Evolutionary conservation across 140 eudicot genomes (phyloP).

Genomic region (Oenanthe javanica): DNA sequence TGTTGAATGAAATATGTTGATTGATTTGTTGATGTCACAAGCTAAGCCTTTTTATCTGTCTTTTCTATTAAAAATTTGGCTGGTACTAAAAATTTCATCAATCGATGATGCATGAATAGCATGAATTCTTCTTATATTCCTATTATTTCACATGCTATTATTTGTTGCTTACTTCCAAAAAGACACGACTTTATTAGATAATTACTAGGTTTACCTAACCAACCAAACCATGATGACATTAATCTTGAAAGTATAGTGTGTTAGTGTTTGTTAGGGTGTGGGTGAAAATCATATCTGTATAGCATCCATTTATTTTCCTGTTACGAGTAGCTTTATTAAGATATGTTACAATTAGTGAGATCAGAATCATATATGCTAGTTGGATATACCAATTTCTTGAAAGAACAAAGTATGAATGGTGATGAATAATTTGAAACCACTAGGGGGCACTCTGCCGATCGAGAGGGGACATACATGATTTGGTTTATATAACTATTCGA

Average conservation of each 20-base stretch:
- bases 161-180: neutral
- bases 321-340: no score
- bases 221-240: neutral
- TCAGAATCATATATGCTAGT: neutral
- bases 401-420: no score
- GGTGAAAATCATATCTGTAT: neutral
- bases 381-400: neutral
- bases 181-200: neutral
- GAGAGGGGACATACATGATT: no score
- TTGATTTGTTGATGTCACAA: slow-evolving; percentile 11
- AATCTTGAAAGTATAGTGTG: neutral
- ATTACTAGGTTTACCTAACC: slow-evolving; percentile 1
- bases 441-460: no score
- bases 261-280: neutral
- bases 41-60: slow-evolving; percentile 4
- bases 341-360: neutral
- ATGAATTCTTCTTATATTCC: neutral
- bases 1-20: neutral
- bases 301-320: no score
- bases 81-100: neutral
- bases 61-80: neutral
- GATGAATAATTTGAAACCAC: no score
- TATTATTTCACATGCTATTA: neutral
- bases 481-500: no score
- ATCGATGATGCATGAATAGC: neutral